phyloP scores from a whole-genome alignment of 495 filamentous ascomycete species.

The Tirmania nivea region DNA sequence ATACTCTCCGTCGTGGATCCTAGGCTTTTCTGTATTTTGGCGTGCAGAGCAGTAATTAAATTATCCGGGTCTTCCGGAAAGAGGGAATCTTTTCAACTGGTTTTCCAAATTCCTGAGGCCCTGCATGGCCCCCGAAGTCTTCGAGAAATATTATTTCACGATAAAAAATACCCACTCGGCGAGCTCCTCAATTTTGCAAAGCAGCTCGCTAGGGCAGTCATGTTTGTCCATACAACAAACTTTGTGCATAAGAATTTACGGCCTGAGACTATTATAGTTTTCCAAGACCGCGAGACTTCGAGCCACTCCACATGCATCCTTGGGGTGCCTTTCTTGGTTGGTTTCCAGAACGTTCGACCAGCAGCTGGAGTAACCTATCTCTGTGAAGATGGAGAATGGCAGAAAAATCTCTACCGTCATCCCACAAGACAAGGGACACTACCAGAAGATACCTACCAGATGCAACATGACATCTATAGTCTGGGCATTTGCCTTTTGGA shows the following conservation, averaged over 20 bases:
- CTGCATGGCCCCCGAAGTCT: slow-evolving; percentile 7
- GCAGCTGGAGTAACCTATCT: slow-evolving; percentile 23
- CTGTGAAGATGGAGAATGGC: slow-evolving; percentile 24
- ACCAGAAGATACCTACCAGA: no score
- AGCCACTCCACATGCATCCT: no score
- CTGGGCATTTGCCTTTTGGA: no score
- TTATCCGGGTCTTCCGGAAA: no score
- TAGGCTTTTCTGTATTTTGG: no score
- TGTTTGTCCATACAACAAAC: slow-evolving; percentile 28
- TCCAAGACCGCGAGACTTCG: no score
- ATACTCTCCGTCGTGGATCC: no score
- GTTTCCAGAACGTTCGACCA: slow-evolving; percentile 23
- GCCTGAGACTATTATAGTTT: slow-evolving; percentile 16
- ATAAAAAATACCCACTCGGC: slow-evolving; percentile 6
- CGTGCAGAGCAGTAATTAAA: no score
- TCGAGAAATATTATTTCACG: slow-evolving; percentile 17
- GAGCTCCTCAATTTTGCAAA: slow-evolving; percentile 23
- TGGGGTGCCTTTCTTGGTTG: no score
- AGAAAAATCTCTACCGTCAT: slow-evolving; percentile 35
- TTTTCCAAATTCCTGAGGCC: slow-evolving; percentile 7
- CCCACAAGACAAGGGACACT: slow-evolving; percentile 28
- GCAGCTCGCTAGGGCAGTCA: slow-evolving; percentile 25
- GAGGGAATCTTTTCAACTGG: slow-evolving; percentile 5
- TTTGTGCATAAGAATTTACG: slow-evolving; percentile 39
- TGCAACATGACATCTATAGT: no score